Conservation (phyloP, 2,329 filamentous ascomycete genomes). For the Epichloe bromicola region DNA sequence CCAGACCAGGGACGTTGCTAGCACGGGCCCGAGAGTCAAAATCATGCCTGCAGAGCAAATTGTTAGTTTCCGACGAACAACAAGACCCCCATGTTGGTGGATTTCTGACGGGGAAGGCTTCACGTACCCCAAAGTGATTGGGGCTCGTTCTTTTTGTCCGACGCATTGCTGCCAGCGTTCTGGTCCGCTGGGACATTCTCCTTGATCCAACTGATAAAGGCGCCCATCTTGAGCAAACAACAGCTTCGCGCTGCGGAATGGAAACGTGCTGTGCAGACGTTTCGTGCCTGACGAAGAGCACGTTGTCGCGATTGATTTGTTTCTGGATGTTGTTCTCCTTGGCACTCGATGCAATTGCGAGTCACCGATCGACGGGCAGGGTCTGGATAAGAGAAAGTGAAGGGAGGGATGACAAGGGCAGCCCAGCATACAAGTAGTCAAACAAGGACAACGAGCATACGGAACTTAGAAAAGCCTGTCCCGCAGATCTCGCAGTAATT, state of each 20-base stretch:
- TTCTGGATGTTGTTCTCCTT: not conserved
- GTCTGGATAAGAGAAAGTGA: not conserved
- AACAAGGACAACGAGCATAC: not conserved
- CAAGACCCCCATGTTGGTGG: not conserved
- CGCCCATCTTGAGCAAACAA: slow-evolving; percentile 19
- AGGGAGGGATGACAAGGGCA: not conserved
- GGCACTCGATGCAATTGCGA: not conserved
- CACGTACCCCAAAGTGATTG: slow-evolving; percentile 23
- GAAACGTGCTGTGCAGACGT: not conserved
- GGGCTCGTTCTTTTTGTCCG: slow-evolving; percentile 12
- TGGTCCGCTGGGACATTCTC: slow-evolving; percentile 15
- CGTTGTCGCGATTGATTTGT: not conserved
- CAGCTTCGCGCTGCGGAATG: slow-evolving; percentile 1
- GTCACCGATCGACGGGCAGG: not conserved
- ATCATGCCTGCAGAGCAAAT: slow-evolving; percentile 23
- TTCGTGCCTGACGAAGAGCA: not conserved
- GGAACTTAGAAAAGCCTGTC: not conserved
- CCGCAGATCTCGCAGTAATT: not conserved
- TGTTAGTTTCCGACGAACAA: slow-evolving; percentile 1
- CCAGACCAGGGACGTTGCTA: slow-evolving; percentile 34
- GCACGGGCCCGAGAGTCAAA: slow-evolving; percentile 40
- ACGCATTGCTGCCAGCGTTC: slow-evolving; percentile 10
- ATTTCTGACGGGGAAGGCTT: not conserved
- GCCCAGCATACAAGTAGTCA: not conserved
- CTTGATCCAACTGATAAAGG: slow-evolving; percentile 27